These are phyloP conservation scores for Tolypocladium album DNA, from an alignment of 2,329 filamentous ascomycete genomes.

Conservation along the genomic window DNA sequence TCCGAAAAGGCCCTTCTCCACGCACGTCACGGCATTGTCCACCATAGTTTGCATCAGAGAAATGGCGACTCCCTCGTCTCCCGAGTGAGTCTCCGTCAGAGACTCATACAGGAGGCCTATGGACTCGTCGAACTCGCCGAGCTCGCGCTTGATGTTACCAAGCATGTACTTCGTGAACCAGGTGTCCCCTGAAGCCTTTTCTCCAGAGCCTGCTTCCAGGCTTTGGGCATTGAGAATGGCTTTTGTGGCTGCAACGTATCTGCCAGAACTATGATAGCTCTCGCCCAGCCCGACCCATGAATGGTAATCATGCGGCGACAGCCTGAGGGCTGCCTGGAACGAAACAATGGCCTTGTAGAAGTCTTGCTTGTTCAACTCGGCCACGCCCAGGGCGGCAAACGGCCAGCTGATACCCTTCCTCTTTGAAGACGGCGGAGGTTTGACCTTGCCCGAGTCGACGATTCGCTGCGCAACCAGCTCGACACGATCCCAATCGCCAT, in stretches of 20 bases:
- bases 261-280: conserved; percentile 87
- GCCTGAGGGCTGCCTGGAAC: conserved; percentile 79
- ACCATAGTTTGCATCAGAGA: conserved; percentile 81
- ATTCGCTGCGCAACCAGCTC: conserved; percentile 86
- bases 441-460: conserved; percentile 88
- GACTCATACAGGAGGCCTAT: conserved; percentile 64
- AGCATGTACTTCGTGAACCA: conserved; percentile 99
- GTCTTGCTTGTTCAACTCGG: conserved; percentile 88
- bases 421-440: conserved; percentile 84
- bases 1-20: conserved; percentile 80
- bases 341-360: conserved; percentile 82
- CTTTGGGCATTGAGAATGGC: conserved; percentile 78
- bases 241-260: conserved; percentile 88
- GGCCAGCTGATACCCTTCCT: conserved; percentile 93
- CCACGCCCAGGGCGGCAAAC: conserved; percentile 84
- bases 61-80: conserved; percentile 79
- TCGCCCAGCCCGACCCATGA: conserved; percentile 96
- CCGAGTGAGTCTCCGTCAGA: conserved; percentile 56
- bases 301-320: conserved; percentile 80
- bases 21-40: conserved; percentile 65
- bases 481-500: conserved; percentile 92
- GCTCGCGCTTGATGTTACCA: conserved; percentile 84
- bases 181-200: conserved; percentile 49
- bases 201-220: conserved; percentile 50
- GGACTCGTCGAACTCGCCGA: conserved; percentile 81